phyloP scores from a whole-genome alignment of 2,329 filamentous ascomycete genomes.

The Westerdykella sp. region DNA sequence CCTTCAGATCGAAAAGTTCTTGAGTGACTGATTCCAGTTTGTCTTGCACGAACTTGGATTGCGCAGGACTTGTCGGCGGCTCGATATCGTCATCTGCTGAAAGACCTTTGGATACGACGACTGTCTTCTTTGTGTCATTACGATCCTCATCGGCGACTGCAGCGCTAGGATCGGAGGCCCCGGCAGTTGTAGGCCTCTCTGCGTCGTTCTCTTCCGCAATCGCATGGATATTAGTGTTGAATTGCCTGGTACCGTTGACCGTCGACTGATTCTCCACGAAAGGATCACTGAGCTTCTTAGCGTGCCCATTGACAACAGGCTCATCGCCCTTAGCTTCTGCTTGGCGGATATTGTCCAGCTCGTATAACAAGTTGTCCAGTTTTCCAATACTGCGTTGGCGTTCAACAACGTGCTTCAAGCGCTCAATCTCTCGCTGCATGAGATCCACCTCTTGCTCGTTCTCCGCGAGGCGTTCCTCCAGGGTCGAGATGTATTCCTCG shows the following conservation, averaged over 20 bases:
- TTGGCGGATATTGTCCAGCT: conserved; percentile 62
- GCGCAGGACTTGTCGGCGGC: conserved; percentile 63
- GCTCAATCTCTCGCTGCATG: conserved; percentile 94
- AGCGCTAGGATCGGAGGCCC: conserved; percentile 8
- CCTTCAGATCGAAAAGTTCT: conserved; percentile 81
- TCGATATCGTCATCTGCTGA: conserved; percentile 30
- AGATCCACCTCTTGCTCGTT: conserved; percentile 92
- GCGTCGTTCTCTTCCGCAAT: conserved; percentile 33
- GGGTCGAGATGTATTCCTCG: conserved; percentile 94
- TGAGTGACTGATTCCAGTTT: conserved; percentile 88
- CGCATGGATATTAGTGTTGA: conserved; percentile 28
- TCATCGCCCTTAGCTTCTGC: conserved; percentile 30
- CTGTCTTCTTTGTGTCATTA: conserved; percentile 7
- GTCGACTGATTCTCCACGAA: conserved; percentile 26
- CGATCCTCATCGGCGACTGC: conserved; percentile 7
- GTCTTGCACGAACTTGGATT: conserved; percentile 80
- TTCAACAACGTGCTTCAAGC: conserved; percentile 90
- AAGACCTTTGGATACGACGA: conserved; percentile 14
- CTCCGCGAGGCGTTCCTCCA: conserved; percentile 92
- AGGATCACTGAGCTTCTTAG: conserved; percentile 26
- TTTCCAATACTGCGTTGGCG: conserved; percentile 92
- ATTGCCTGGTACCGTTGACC: conserved; percentile 23
- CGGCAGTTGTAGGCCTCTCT: conserved; percentile 26
- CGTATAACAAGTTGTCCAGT: conserved; percentile 83
- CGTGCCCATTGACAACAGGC: conserved; percentile 31